These are phyloP conservation scores for Akanthomyces muscarius DNA, from an alignment of 2,329 filamentous ascomycete species.

Conservation along the genomic window DNA sequence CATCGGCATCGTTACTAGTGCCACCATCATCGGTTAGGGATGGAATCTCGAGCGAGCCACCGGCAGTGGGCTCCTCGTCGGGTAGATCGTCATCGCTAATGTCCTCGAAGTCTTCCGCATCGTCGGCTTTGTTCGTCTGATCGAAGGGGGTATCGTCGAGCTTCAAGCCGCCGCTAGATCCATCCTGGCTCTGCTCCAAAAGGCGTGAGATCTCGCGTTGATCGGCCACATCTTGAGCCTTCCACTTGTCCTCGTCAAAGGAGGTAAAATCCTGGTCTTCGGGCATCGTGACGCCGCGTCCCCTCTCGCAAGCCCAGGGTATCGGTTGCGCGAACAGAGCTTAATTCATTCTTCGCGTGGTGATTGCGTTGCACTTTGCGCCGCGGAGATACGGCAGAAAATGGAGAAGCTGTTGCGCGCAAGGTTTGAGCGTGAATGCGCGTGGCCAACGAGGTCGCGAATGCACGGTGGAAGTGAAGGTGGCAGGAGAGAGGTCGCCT, in stretches of 20 bases:
- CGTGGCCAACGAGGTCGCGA: not conserved
- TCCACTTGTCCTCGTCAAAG: constrained; percentile 34
- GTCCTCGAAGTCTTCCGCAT: constrained; percentile 87
- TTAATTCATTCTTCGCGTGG: constrained; percentile 11
- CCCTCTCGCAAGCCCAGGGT: constrained; percentile 4
- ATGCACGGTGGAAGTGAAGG: not conserved
- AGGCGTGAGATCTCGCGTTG: constrained; percentile 44
- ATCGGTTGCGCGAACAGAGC: not conserved
- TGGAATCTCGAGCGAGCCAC: constrained; percentile 45
- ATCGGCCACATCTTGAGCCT: constrained; percentile 46
- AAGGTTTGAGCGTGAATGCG: not conserved
- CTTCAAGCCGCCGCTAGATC: constrained; percentile 35
- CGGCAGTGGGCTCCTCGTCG: constrained; percentile 58
- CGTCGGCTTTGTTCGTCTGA: constrained; percentile 77
- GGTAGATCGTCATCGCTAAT: constrained; percentile 89
- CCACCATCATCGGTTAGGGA: constrained; percentile 57
- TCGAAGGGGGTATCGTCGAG: constrained; percentile 51
- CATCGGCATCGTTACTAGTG: constrained; percentile 58
- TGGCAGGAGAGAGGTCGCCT: not conserved
- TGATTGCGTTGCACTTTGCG: not conserved
- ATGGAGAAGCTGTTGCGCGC: not conserved
- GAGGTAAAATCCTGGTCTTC: constrained; percentile 33
- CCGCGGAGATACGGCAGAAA: not conserved
- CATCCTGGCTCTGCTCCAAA: constrained; percentile 40
- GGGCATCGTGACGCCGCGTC: constrained; percentile 27